phyloP scores from a whole-genome alignment of 768 basidiomycete species.

The Leccinellum rugosiceps region DNA sequence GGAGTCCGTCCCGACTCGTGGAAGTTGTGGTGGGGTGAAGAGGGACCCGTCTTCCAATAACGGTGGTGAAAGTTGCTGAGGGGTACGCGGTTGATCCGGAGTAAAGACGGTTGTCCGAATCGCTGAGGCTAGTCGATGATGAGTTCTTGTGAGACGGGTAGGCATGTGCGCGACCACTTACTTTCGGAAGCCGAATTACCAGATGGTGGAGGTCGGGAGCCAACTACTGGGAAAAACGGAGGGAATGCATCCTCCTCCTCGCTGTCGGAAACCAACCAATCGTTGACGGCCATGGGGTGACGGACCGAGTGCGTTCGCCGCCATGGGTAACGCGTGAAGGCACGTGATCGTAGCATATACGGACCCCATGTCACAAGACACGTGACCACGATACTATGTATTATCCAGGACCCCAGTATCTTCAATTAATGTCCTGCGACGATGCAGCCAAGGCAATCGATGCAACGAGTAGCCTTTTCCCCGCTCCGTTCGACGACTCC shows the following conservation, averaged over 20 bases:
- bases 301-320: not conserved
- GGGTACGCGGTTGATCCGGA: conserved; percentile 12
- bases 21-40: conserved; percentile 28
- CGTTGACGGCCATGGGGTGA: conserved; percentile 19
- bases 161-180: conserved; percentile 4
- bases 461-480: conserved; percentile 39
- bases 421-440: no score
- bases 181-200: conserved; percentile 3
- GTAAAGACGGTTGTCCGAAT: conserved; percentile 22
- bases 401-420: no score
- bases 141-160: not conserved
- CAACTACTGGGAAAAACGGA: not conserved
- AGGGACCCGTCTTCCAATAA: conserved; percentile 15
- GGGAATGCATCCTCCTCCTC: conserved; percentile 33
- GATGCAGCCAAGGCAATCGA: conserved; percentile 22
- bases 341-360: conserved; percentile 34
- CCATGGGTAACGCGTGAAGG: not conserved
- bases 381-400: no score
- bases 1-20: not conserved
- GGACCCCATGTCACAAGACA: no score
- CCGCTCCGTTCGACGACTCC: conserved; percentile 45
- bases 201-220: not conserved
- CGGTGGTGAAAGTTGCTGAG: conserved; percentile 7
- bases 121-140: conserved; percentile 7
- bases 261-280: conserved; percentile 52